These are phyloP conservation scores for Thuidium tamariscinum DNA, from an alignment of 225 moss, liverwort and hornwort species.

Conservation along the genomic window DNA sequence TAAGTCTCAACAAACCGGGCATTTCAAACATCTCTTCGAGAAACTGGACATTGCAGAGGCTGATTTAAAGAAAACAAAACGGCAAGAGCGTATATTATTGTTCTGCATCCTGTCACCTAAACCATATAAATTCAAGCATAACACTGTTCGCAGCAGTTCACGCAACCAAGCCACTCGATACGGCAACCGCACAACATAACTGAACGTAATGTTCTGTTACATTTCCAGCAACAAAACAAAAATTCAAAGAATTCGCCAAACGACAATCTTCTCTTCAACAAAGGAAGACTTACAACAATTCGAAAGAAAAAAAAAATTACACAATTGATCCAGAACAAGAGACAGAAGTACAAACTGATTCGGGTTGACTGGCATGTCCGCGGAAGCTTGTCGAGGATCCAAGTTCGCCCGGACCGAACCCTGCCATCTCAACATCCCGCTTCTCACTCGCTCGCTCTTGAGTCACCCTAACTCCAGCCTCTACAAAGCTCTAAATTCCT, in stretches of 20 bases:
- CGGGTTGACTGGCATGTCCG: constrained; percentile 22
- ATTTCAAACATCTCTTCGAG: not conserved
- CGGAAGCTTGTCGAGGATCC: constrained; percentile 27
- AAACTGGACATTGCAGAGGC: not conserved
- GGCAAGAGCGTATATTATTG: not conserved
- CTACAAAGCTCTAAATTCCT: not conserved
- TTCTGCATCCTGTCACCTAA: not conserved
- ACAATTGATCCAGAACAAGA: not conserved
- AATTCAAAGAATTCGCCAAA: not conserved
- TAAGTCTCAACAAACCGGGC: not conserved
- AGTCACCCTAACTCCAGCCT: not conserved
- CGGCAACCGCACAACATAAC: not conserved
- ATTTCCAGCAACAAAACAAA: not conserved
- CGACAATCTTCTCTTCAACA: not conserved
- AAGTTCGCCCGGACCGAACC: constrained; percentile 40
- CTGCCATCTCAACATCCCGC: constrained; percentile 50
- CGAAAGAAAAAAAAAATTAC: not conserved
- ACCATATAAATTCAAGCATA: not conserved
- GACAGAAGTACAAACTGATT: constrained; percentile 22
- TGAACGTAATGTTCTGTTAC: not conserved
- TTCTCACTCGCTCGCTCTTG: not conserved
- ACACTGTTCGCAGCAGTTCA: not conserved
- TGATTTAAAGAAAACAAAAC: not conserved
- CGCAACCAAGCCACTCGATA: not conserved
- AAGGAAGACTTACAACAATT: not conserved